A percentile compares a stretch with the other conserved stretches of the same genome.
phyloP scores from a whole-genome alignment of 306 rosid species.

The Gleditsia sinensis region DNA sequence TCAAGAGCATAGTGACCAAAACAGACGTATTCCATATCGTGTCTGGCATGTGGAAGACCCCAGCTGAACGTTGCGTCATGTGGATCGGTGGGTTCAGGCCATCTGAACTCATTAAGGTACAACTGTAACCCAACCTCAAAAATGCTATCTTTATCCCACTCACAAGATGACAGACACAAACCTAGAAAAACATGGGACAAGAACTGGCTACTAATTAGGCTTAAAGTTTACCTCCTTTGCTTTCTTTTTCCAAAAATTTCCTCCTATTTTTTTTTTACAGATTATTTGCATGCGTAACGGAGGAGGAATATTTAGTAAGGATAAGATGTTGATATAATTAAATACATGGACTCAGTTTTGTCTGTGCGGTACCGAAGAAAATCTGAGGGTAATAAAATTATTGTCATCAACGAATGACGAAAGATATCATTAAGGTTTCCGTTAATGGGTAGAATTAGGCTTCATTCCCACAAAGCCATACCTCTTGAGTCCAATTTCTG shows the following conservation, averaged over 20 bases:
- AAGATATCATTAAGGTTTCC: constrained; percentile 46
- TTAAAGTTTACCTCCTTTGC: too few relatives aligned
- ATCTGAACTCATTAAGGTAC: constrained; percentile 92
- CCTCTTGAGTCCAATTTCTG: constrained; percentile 39
- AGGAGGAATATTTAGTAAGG: neutral
- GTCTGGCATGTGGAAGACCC: constrained; percentile 94
- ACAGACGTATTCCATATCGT: constrained; percentile 80
- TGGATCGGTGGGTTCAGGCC: constrained; percentile 97
- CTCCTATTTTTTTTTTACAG: neutral
- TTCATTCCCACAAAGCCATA: constrained; percentile 43
- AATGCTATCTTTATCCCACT: neutral
- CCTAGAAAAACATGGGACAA: neutral
- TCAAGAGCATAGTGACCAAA: constrained; percentile 76
- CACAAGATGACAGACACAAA: constrained; percentile 28
- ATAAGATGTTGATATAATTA: neutral
- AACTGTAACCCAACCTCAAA: neutral
- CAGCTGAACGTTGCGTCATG: constrained; percentile 93
- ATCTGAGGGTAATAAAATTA: constrained; percentile 27
- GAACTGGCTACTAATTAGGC: too few relatives aligned
- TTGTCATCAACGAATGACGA: constrained; percentile 54
- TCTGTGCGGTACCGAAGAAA: constrained; percentile 41
- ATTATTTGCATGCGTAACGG: constrained; percentile 16
- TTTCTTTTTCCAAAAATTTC: neutral
- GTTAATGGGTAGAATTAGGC: constrained; percentile 51
- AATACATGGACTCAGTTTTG: constrained; percentile 34